Conservation (phyloP, 202 grass and related monocot species). For the Saccharum hybrid region DNA sequence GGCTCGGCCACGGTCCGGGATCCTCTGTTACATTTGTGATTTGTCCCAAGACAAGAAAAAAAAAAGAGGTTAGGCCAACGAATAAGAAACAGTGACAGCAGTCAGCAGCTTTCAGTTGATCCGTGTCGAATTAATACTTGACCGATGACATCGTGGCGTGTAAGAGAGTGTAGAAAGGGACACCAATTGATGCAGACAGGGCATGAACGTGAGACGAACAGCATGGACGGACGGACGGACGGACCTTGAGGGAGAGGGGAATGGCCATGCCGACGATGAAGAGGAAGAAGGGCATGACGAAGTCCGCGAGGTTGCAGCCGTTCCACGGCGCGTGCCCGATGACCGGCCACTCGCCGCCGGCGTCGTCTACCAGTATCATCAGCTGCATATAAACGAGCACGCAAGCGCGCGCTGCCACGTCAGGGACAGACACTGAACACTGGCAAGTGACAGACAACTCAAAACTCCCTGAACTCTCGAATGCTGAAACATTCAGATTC, state of each 20-base stretch:
- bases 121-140: not conserved
- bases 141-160: not conserved
- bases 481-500: not conserved
- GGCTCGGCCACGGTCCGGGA: slow-evolving; percentile 61
- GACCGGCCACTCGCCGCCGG: slow-evolving; percentile 85
- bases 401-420: too few species aligned
- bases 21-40: slow-evolving; percentile 57
- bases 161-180: not conserved
- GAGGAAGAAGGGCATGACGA: slow-evolving; percentile 97
- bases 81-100: not conserved
- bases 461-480: too few species aligned
- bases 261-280: slow-evolving; percentile 97
- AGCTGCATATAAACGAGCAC: slow-evolving; percentile 49
- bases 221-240: not conserved
- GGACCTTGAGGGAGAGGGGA: slow-evolving; percentile 93
- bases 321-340: slow-evolving; percentile 92
- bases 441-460: not conserved
- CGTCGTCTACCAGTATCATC: slow-evolving; percentile 96
- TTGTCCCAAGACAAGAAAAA: slow-evolving; percentile 5
- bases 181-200: not conserved
- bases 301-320: slow-evolving; percentile 94
- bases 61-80: slow-evolving; percentile 7
- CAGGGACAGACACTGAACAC: not conserved
- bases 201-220: not conserved
- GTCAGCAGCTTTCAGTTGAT: not conserved